These are phyloP conservation scores for Umbelopsis sp. DNA, from an alignment of 192 early-diverging fungal species.

Conservation along the genomic window DNA sequence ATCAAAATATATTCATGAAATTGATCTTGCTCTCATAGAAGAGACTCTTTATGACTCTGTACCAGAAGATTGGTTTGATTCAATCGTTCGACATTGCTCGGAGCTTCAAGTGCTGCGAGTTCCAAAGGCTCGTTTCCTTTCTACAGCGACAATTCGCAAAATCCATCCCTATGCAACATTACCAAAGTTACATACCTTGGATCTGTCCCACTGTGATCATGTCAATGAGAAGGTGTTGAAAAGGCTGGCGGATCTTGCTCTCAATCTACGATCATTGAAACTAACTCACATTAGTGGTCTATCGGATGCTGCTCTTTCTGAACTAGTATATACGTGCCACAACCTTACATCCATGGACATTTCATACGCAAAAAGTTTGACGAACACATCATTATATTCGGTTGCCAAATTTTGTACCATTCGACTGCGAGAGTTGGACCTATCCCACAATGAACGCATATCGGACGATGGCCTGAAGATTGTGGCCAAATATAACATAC, in stretches of 20 bases:
- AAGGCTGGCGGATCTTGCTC: not conserved
- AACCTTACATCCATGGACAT: not conserved
- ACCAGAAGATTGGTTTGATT: not conserved
- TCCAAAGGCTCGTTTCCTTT: constrained; percentile 1
- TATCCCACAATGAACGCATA: constrained; percentile 13
- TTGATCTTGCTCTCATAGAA: not conserved
- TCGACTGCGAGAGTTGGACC: not conserved
- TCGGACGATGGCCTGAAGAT: not conserved
- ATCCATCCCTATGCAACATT: not conserved
- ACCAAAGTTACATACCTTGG: not conserved
- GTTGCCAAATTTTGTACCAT: constrained; percentile 9
- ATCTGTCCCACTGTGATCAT: constrained; percentile 1
- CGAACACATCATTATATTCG: not conserved
- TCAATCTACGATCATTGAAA: not conserved
- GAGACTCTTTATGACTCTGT: not conserved
- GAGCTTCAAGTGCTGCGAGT: not conserved
- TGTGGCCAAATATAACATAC: constrained; percentile 1
- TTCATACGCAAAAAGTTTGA: constrained; percentile 6
- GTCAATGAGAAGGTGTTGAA: constrained; percentile 4
- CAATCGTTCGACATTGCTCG: not conserved
- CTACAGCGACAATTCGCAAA: not conserved
- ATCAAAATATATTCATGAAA: not conserved
- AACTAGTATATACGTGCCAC: constrained; percentile 1
- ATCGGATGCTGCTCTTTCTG: not conserved
- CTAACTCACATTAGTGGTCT: not conserved